These are phyloP conservation scores for Babesia bigemina DNA, from an alignment of 169 alveolate genomes.

Conservation along the genomic window DNA sequence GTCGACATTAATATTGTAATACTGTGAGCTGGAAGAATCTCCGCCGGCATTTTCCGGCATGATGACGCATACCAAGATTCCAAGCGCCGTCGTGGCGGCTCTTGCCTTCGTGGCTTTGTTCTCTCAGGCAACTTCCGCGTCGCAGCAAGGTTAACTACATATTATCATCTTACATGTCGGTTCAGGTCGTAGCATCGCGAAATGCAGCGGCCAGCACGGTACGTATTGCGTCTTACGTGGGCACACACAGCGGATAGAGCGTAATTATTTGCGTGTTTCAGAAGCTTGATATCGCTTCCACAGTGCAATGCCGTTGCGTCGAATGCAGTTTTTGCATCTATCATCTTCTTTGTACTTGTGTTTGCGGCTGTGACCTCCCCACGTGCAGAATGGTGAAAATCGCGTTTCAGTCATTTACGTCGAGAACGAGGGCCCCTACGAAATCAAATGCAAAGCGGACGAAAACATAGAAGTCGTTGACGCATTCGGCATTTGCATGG, in stretches of 20 bases:
- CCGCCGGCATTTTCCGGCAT: background rate
- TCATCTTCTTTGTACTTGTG: too few species aligned
- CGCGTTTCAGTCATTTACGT: constrained; percentile 9
- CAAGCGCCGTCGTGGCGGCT: constrained; percentile 6
- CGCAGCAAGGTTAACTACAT: background rate
- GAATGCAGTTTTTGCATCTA: too few species aligned
- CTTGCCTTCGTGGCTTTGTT: background rate
- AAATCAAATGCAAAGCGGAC: constrained; percentile 11
- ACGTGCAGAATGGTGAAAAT: background rate
- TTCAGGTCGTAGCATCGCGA: constrained; percentile 3
- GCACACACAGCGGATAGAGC: too few species aligned
- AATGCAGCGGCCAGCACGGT: constrained; percentile 32
- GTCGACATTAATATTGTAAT: background rate
- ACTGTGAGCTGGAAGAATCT: too few species aligned
- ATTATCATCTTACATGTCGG: too few species aligned
- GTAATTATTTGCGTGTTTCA: too few species aligned
- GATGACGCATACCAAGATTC: constrained; percentile 18
- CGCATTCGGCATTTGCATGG: constrained; percentile 50
- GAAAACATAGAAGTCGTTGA: constrained; percentile 17
- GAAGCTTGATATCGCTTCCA: too few species aligned
- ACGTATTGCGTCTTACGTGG: constrained; percentile 1
- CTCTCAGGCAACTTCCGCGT: background rate
- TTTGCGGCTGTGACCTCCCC: background rate
- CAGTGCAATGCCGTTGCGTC: too few species aligned
- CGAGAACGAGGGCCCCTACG: constrained; percentile 21